phyloP scores from a whole-genome alignment of 1,284 basidiomycete genomes.

The Leucoagaricus sp. region DNA sequence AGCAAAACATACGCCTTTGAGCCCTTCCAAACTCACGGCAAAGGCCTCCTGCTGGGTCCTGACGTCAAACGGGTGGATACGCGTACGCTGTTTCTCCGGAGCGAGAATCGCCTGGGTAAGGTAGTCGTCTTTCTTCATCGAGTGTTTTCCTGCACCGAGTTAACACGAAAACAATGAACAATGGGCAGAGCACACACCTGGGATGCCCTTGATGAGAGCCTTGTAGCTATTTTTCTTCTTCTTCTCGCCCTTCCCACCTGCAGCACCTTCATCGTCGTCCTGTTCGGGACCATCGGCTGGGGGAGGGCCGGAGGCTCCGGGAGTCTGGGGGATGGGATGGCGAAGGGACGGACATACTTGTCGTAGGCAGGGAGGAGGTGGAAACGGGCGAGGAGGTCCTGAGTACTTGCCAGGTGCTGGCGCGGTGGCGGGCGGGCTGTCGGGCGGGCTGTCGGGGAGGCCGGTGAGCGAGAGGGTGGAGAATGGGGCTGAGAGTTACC shows the following conservation, averaged over 20 bases:
- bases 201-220: slow-evolving; percentile 74
- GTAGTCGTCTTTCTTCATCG: slow-evolving; percentile 80
- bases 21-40: slow-evolving; percentile 66
- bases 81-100: slow-evolving; percentile 70
- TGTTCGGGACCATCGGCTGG: slow-evolving; percentile 41
- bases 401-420: slow-evolving; percentile 62
- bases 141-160: slow-evolving; percentile 63
- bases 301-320: slow-evolving; percentile 28
- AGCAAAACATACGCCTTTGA: slow-evolving; percentile 66
- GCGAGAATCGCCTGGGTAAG: slow-evolving; percentile 62
- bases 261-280: slow-evolving; percentile 57
- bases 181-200: slow-evolving; percentile 48
- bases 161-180: slow-evolving; percentile 13
- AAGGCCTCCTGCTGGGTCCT: slow-evolving; percentile 74
- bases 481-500: slow-evolving; percentile 29
- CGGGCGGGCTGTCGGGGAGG: neutral
- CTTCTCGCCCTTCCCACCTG: slow-evolving; percentile 68
- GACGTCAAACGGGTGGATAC: slow-evolving; percentile 64
- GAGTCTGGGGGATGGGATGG: slow-evolving; percentile 21
- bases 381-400: slow-evolving; percentile 73
- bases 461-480: neutral
- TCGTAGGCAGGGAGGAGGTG: slow-evolving; percentile 69
- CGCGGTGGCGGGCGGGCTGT: slow-evolving; percentile 47
- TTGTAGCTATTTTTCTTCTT: slow-evolving; percentile 79
- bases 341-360: slow-evolving; percentile 66